Conservation (phyloP, 768 basidiomycete species). For the Leucocoprinus leucothites region DNA sequence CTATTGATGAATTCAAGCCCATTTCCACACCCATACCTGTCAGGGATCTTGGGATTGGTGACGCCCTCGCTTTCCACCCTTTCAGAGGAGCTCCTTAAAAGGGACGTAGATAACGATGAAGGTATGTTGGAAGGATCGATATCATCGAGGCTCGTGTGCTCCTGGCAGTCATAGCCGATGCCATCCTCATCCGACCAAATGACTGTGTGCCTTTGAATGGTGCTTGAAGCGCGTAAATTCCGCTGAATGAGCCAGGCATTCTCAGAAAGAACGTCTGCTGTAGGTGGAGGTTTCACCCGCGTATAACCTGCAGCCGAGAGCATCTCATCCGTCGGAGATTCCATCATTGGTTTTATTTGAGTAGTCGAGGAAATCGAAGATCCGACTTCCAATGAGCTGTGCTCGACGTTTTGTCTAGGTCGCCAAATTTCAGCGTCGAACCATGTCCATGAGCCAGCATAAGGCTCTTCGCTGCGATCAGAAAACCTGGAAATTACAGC, state of each 20-base stretch:
- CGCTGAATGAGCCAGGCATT: constrained; percentile 24
- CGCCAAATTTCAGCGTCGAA: constrained; percentile 24
- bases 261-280: not conserved
- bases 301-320: not conserved
- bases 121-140: not conserved
- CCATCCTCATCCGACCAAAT: constrained; percentile 19
- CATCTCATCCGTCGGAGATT: not conserved
- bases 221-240: constrained; percentile 21
- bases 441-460: constrained; percentile 29
- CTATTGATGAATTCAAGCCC: constrained; percentile 14
- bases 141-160: not conserved
- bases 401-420: not conserved
- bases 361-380: not conserved
- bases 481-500: not conserved
- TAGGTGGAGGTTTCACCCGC: not conserved
- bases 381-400: not conserved
- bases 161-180: not conserved
- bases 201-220: constrained; percentile 17
- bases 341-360: not conserved
- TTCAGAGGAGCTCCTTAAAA: no score
- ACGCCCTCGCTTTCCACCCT: no score
- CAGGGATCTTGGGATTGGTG: not conserved
- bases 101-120: not conserved
- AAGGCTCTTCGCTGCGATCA: constrained; percentile 19
- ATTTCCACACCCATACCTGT: constrained; percentile 2